These are phyloP conservation scores for Aspergillus bertholletiae DNA, from an alignment of 495 filamentous ascomycete genomes.

Conservation along the genomic window DNA sequence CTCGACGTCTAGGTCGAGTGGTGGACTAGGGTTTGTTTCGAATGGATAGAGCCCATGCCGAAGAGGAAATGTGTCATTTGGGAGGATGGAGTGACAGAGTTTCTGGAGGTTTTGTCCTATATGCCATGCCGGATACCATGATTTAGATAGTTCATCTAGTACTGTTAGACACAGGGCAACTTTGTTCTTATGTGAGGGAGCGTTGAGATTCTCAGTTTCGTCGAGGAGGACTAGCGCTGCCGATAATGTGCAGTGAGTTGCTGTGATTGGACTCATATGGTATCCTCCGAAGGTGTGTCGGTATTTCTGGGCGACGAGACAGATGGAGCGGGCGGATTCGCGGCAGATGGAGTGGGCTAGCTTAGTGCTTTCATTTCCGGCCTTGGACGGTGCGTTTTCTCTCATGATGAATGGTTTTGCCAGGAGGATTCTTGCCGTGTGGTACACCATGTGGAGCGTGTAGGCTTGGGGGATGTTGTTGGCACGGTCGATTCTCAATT, in stretches of 20 bases:
- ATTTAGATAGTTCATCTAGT: constrained; percentile 7
- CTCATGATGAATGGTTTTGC: constrained; percentile 15
- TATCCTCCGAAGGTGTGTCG: constrained; percentile 28
- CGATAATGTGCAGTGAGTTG: constrained; percentile 27
- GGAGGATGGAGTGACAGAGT: not conserved
- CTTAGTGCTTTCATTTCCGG: not conserved
- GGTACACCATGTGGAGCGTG: constrained; percentile 29
- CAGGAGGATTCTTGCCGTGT: constrained; percentile 22
- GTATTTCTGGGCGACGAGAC: constrained; percentile 24
- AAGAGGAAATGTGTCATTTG: not conserved
- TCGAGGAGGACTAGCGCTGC: constrained; percentile 16
- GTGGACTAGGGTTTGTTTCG: not conserved
- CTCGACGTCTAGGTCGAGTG: not conserved
- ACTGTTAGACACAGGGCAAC: constrained; percentile 9
- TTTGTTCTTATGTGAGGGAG: constrained; percentile 1
- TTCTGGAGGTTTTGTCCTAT: constrained; percentile 5
- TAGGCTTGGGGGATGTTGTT: constrained; percentile 24
- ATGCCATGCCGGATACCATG: constrained; percentile 7
- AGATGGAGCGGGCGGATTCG: constrained; percentile 19
- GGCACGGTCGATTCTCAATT: constrained; percentile 17
- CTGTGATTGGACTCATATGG: constrained; percentile 25
- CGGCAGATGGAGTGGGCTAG: constrained; percentile 13
- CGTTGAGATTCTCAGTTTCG: not conserved
- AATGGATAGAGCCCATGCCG: not conserved
- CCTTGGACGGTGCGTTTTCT: not conserved